phyloP scores from a whole-genome alignment of 2,329 filamentous ascomycete species.

The Hirsutella thompsonii region DNA sequence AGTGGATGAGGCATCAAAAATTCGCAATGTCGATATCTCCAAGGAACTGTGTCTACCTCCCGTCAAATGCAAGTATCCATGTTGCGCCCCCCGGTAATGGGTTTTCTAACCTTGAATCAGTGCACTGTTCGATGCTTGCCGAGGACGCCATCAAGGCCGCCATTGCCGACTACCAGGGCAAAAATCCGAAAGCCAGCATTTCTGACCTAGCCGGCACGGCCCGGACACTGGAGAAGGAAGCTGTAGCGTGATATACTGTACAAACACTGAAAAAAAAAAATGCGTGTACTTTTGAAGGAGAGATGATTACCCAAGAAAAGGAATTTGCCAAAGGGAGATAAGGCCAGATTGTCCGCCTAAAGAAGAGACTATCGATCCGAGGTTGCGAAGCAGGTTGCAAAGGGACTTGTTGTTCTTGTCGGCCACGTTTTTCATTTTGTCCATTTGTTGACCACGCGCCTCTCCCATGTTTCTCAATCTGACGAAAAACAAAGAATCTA shows the following conservation, averaged over 20 bases:
- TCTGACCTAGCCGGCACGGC: conserved; percentile 69
- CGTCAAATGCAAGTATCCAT: conserved; percentile 67
- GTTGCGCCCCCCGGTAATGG: too few species aligned
- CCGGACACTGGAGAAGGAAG: conserved; percentile 12
- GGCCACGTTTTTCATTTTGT: too few species aligned
- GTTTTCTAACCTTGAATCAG: too few species aligned
- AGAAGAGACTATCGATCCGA: too few species aligned
- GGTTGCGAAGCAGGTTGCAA: too few species aligned
- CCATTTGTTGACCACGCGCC: too few species aligned
- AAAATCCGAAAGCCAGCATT: conserved; percentile 40
- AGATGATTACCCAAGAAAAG: too few species aligned
- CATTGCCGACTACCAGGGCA: conserved; percentile 81
- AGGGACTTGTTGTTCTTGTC: too few species aligned
- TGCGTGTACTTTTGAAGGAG: neutral
- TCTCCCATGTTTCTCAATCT: too few species aligned
- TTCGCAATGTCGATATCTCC: conserved; percentile 96
- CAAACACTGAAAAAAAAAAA: neutral
- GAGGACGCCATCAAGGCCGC: conserved; percentile 88
- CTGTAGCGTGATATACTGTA: conserved; percentile 3
- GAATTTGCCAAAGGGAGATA: too few species aligned
- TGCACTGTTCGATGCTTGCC: conserved; percentile 85
- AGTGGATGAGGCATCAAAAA: conserved; percentile 79
- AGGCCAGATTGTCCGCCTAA: too few species aligned
- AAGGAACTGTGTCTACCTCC: conserved; percentile 86
- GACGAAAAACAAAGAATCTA: too few species aligned